phyloP scores from a whole-genome alignment of 2,329 filamentous ascomycete species.

The Aspergillus udagawae region DNA sequence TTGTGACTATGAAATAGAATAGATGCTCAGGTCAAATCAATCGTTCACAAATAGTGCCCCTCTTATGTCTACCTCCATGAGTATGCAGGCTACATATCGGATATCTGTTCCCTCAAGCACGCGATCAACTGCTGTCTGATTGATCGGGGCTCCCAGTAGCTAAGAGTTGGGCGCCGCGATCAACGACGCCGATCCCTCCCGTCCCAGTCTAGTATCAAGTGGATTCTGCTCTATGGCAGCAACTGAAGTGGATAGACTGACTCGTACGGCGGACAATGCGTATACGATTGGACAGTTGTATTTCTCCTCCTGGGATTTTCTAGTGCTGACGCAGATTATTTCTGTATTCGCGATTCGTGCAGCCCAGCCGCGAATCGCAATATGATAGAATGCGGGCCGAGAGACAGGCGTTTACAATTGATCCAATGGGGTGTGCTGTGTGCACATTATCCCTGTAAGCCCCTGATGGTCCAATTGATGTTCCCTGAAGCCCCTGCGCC shows the following conservation, averaged over 20 bases:
- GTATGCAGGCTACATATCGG: too few relatives aligned
- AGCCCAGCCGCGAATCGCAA: neutral
- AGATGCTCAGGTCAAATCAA: neutral
- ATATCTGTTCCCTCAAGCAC: too few relatives aligned
- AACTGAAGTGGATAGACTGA: neutral
- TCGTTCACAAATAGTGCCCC: neutral
- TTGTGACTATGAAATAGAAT: slow-evolving; percentile 3
- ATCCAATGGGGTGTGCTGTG: neutral
- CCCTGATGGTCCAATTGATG: neutral
- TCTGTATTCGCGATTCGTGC: neutral
- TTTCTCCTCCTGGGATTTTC: neutral
- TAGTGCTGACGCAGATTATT: neutral
- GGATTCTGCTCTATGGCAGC: neutral
- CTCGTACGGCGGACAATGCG: neutral
- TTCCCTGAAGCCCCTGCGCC: neutral
- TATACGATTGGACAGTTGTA: neutral
- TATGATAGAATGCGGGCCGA: neutral
- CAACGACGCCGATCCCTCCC: too few relatives aligned
- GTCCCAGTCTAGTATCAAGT: too few relatives aligned
- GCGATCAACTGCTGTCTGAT: too few relatives aligned
- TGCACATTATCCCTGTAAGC: neutral
- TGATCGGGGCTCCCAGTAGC: too few relatives aligned
- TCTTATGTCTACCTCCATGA: neutral
- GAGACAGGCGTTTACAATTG: neutral
- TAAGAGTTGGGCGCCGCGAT: too few relatives aligned